These are phyloP conservation scores for Pythium rhizo-oryzae DNA, from an alignment of 352 stramenopile species.

Conservation along the genomic window DNA sequence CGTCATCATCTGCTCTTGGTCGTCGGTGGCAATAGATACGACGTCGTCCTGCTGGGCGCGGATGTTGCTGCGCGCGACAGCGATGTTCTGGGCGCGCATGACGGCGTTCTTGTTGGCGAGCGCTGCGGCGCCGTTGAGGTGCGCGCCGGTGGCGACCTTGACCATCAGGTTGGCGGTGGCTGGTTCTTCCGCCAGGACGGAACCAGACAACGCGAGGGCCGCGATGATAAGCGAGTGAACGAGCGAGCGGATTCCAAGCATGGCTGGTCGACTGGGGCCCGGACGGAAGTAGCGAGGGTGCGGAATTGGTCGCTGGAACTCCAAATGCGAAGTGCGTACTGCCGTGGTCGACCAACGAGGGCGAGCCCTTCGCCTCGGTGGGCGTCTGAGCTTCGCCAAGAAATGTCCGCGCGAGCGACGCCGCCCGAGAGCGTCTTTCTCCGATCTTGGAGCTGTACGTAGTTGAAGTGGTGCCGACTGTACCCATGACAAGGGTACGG, in stretches of 20 bases:
- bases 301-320: not conserved
- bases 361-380: no score
- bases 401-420: not conserved
- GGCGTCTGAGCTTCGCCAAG: no score
- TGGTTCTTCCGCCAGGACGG: not conserved
- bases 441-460: not conserved
- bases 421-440: not conserved
- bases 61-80: conserved; percentile 28
- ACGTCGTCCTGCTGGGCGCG: not conserved
- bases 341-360: no score
- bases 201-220: not conserved
- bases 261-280: not conserved
- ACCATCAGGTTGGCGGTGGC: not conserved
- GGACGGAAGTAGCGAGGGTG: not conserved
- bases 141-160: not conserved
- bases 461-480: not conserved
- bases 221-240: conserved; percentile 20
- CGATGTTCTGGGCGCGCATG: conserved; percentile 17
- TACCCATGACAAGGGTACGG: not conserved
- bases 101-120: conserved; percentile 26
- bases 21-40: not conserved
- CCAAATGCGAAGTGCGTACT: conserved; percentile 1
- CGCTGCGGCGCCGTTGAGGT: conserved; percentile 19
- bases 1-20: not conserved
- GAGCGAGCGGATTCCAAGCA: conserved; percentile 12